Evolutionary conservation across 495 filamentous ascomycete genomes (phyloP).

Genomic region (Aspergillus indologenus): DNA sequence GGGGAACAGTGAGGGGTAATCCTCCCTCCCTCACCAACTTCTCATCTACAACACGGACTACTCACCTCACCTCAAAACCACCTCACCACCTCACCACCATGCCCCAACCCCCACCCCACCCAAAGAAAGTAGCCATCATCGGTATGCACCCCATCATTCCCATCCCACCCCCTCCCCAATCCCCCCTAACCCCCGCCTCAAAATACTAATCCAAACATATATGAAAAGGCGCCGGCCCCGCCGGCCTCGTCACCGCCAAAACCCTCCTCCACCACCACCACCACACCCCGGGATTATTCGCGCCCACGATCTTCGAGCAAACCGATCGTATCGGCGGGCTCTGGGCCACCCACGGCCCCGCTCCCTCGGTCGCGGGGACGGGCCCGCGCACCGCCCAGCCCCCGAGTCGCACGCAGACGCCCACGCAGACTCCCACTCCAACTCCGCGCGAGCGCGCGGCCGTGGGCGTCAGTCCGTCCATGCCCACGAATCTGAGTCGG

Average conservation of each 20-base stretch:
- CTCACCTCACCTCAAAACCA: neutral
- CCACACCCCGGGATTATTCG: conserved; percentile 53
- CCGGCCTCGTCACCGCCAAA: conserved; percentile 79
- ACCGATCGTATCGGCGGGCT: conserved; percentile 67
- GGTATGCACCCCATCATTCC: conserved; percentile 45
- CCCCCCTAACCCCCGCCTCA: neutral
- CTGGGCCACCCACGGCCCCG: no score
- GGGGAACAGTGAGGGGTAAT: neutral
- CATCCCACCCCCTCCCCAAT: no score
- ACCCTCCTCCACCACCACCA: conserved; percentile 63
- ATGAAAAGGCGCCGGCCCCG: conserved; percentile 67
- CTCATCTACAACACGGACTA: neutral
- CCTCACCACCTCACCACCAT: neutral
- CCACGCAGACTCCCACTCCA: no score
- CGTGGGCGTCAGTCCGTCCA: conserved; percentile 33
- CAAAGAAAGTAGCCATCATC: conserved; percentile 66
- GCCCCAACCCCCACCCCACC: neutral
- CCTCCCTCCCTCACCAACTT: neutral
- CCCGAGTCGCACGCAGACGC: no score
- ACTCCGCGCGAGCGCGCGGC: no score
- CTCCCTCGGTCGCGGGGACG: no score
- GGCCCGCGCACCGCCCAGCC: no score
- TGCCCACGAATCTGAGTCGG: conserved; percentile 75
- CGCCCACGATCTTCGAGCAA: conserved; percentile 68
- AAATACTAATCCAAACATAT: conserved; percentile 1